Evolutionary conservation across 768 basidiomycete genomes (phyloP).

Genomic region (Crepidotus variabilis): DNA sequence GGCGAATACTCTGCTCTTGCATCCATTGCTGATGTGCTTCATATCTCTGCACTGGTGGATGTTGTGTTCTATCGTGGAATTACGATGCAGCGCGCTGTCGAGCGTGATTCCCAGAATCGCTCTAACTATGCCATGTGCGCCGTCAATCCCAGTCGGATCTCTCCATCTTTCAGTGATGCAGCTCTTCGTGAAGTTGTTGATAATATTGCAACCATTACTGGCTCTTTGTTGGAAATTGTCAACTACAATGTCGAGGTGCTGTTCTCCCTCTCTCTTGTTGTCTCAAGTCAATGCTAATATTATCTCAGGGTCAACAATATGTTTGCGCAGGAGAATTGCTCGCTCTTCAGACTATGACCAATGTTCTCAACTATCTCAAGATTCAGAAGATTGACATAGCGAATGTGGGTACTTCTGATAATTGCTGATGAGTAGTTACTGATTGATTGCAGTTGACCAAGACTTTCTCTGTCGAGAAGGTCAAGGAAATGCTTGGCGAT

Average conservation of each 20-base stretch:
- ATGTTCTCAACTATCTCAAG: conserved; percentile 95
- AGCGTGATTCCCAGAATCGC: conserved; percentile 88
- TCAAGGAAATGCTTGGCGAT: conserved; percentile 92
- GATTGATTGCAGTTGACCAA: conserved; percentile 67
- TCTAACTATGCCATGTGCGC: conserved; percentile 99
- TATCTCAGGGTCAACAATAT: conserved; percentile 91
- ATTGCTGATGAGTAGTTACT: conserved; percentile 4
- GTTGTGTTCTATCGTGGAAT: conserved; percentile 99
- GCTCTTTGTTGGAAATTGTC: conserved; percentile 92
- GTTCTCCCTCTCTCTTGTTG: neutral
- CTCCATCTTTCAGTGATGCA: conserved; percentile 89
- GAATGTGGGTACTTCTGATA: conserved; percentile 48
- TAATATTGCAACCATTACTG: conserved; percentile 71
- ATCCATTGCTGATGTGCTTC: conserved; percentile 94
- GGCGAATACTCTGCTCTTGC: conserved; percentile 99
- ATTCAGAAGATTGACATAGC: conserved; percentile 92
- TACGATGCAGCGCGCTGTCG: conserved; percentile 99
- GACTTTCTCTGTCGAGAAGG: conserved; percentile 84
- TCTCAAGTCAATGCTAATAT: conserved; percentile 5
- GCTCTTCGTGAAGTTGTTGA: conserved; percentile 98
- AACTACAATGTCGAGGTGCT: conserved; percentile 91
- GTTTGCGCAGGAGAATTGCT: conserved; percentile 97
- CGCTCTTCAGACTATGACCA: conserved; percentile 90
- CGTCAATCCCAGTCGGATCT: conserved; percentile 95
- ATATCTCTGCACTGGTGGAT: conserved; percentile 92